Evolutionary conservation across 257 asterid species (phyloP), one percentile per base, ranked within the genome.

Genomic region (Oldenlandia corymbosa): DNA sequence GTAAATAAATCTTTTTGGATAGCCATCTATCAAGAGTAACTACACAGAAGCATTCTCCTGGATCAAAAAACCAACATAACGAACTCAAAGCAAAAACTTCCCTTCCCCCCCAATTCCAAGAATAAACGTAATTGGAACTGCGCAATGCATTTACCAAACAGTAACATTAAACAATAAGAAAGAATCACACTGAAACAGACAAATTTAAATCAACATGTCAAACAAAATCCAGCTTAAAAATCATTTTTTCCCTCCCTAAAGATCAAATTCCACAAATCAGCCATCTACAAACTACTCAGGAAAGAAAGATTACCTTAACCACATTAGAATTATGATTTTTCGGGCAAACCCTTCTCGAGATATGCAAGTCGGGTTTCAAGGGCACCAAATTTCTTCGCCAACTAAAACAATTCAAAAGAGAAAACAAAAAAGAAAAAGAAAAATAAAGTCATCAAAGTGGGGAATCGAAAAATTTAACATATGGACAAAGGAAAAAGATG

Each of bases 261-360:
- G 21, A 47, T 8, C 53, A 10, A 47, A 47, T 18, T 47, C 24
- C 53, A 23, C 5, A 5, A 6, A n/a, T 26, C 1, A 7, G 24
- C 2, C 18, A 1, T 4, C 48, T 13, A 4, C 13, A 43, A 16
- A 43, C 45, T 39, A 6, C 11, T 6, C 8, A 43, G n/a, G 48
- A 12, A 12, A 43, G 39, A 34, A 34, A 34, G 39, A 3, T 34
- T 34, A 3, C 9, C 39, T 34, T 9, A 34, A 34, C 4, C n/a
- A n/a, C 13, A 14, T 30, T 55, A 45, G 24, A 34, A 21, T 47
- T 47, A 32, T 9, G 62, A 57, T 57, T 57, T 57, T 8, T n/a
- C 46, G 24, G 23, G 43, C 26, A n/a, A 56, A 56, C 39, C 61
- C 46, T 57, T 57, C n/a, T 57, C 62, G 45, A 57, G 62, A 34